Base-by-base conservation (phyloP, 2,329 filamentous ascomycete genomes). In the Talaromyces marneffei region DNA sequence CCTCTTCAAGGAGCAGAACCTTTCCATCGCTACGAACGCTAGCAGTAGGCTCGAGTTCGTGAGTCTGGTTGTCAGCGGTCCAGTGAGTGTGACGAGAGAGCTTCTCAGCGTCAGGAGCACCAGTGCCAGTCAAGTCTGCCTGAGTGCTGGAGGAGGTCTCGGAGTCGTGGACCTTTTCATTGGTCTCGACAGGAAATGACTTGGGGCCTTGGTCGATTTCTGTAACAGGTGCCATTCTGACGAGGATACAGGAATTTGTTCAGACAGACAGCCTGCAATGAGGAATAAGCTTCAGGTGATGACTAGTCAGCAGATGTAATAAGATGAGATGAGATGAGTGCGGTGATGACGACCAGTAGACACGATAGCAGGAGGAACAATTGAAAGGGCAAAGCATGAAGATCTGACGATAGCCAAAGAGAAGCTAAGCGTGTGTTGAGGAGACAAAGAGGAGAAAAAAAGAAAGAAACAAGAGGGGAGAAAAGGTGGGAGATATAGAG, bases 1-100 rank as follows among this genome's bases (percentile, higher is more conserved):
- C 86, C 35, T 81, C 78, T 66, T 83, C 80, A 0, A 76, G 80
- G 57, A 85, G 68, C 62, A 68, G 65, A 48, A 71, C 60, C 39
- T 75, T 73, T 6, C 61, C 71, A 7, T 70, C 52, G 23, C 52
- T 55, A n/a, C 52, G 31, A 25, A 2, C 20, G 40, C 33, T 55
- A 8, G 33, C 6, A 25, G 68, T 63, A 57, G 69, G 60, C 58
- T 73, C 71, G 7, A 71, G 59, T 53, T 67, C 59, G 10, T 66
- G 58, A n/a, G 65, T 66, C 2, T 66, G 57, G 8, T 65, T 65
- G 25, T 37, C 59, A 59, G 31, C 65, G 57, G 58, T 65, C 62
- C 63, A 67, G 44, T 60, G 63, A 46, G 63, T 59, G 20, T 66
- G 62, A 35, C 65, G 59, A 25, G 69, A 63, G 40, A 66, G 62